Evolutionary conservation across 768 basidiomycete genomes (phyloP).

Genomic region (Agrocybe praecox): DNA sequence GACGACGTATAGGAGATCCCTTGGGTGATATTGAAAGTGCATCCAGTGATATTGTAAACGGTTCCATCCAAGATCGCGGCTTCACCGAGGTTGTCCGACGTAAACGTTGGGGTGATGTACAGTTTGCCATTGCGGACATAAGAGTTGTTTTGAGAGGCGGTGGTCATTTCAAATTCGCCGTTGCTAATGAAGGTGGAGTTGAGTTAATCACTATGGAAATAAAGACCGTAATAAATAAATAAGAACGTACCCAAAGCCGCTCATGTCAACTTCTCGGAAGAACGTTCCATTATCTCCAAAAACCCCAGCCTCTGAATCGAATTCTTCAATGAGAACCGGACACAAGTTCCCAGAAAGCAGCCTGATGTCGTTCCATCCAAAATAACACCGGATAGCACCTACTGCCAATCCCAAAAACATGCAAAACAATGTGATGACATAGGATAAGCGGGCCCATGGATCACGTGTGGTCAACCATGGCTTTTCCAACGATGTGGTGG

Average conservation of each 20-base stretch:
- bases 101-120: constrained; percentile 87
- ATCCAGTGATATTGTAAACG: constrained; percentile 83
- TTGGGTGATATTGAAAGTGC: constrained; percentile 70
- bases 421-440: constrained; percentile 62
- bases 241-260: constrained; percentile 76
- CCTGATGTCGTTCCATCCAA: constrained; percentile 56
- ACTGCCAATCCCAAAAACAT: constrained; percentile 58
- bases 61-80: constrained; percentile 66
- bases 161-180: constrained; percentile 89
- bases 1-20: constrained; percentile 44
- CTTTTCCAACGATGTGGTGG: constrained; percentile 45
- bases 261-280: constrained; percentile 80
- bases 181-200: constrained; percentile 44
- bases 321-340: constrained; percentile 78
- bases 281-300: constrained; percentile 71
- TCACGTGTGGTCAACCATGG: constrained; percentile 68
- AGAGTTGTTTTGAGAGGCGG: constrained; percentile 68
- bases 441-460: constrained; percentile 55
- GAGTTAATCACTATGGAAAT: not conserved
- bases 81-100: constrained; percentile 70
- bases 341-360: constrained; percentile 52
- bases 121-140: constrained; percentile 76
- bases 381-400: constrained; percentile 56
- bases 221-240: constrained; percentile 1
- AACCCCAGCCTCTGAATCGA: constrained; percentile 53